Evolutionary conservation across 768 basidiomycete species (phyloP).

Genomic region (Tricholoma sp.): DNA sequence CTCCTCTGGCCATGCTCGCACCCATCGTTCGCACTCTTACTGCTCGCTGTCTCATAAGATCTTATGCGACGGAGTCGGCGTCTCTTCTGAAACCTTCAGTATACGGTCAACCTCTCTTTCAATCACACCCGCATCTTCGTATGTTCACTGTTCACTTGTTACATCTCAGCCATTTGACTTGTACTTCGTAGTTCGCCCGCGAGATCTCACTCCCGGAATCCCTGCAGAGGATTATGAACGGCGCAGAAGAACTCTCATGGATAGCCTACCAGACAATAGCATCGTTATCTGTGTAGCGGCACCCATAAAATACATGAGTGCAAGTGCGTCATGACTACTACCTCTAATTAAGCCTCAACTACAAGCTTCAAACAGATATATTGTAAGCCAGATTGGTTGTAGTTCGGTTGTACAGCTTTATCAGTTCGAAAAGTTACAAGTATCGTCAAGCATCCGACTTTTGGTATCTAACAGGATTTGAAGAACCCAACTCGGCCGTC

Average conservation of each 20-base stretch:
- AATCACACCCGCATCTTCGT: constrained; percentile 83
- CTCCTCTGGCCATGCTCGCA: background rate
- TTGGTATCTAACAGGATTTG: constrained; percentile 95
- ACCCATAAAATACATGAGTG: constrained; percentile 81
- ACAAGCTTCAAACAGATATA: constrained; percentile 42
- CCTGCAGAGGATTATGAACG: constrained; percentile 70
- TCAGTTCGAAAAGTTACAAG: constrained; percentile 67
- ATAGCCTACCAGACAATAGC: constrained; percentile 64
- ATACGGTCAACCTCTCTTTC: constrained; percentile 74
- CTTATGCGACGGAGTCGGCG: constrained; percentile 18
- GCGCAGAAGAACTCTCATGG: constrained; percentile 67
- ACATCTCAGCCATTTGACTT: background rate
- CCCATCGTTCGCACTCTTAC: background rate
- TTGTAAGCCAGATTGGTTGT: constrained; percentile 52
- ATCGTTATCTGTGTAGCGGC: constrained; percentile 76
- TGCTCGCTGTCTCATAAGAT: background rate
- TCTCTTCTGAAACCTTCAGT: constrained; percentile 57
- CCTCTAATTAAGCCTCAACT: constrained; percentile 4
- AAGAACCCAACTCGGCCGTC: constrained; percentile 88
- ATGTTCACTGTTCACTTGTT: constrained; percentile 16
- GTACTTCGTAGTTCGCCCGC: constrained; percentile 37
- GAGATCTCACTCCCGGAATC: constrained; percentile 84
- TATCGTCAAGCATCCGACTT: constrained; percentile 91
- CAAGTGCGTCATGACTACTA: constrained; percentile 45
- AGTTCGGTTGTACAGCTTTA: background rate